Conservation (phyloP, 352 stramenopile genomes). For the Pythium phragmiticola region DNA sequence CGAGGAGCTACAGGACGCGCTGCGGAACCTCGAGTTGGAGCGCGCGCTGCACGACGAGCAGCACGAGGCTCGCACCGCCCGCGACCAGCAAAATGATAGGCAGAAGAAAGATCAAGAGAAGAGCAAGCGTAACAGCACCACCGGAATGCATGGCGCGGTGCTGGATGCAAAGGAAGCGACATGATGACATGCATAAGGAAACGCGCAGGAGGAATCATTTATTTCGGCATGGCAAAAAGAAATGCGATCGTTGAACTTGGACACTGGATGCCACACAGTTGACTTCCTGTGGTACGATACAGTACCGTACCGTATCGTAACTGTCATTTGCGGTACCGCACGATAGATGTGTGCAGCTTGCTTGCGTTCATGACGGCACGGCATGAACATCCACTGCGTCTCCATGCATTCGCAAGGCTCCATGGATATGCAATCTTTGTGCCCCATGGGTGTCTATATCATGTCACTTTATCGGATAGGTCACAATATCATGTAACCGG, state of each 20-base stretch:
- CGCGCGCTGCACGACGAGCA: constrained; percentile 13
- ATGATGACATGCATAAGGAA: background rate
- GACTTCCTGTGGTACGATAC: too few relatives aligned
- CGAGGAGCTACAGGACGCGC: constrained; percentile 65
- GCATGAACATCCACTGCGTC: too few relatives aligned
- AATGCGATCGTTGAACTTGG: background rate
- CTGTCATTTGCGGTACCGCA: too few relatives aligned
- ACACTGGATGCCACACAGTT: too few relatives aligned
- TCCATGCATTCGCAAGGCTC: too few relatives aligned
- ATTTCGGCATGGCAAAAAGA: background rate
- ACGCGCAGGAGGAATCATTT: constrained; percentile 7
- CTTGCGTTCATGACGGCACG: too few relatives aligned
- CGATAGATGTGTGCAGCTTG: too few relatives aligned
- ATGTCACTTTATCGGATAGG: constrained; percentile 2
- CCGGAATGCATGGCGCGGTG: background rate
- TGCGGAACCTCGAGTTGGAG: constrained; percentile 51
- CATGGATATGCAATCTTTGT: constrained; percentile 1
- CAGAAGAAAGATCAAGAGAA: background rate
- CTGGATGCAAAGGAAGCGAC: constrained; percentile 3
- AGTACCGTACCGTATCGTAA: too few relatives aligned
- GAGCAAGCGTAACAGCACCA: background rate
- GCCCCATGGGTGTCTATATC: background rate
- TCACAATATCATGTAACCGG: constrained; percentile 3
- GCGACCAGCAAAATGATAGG: constrained; percentile 1
- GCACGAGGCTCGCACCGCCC: background rate